These are phyloP conservation scores for Pythium aristosporum DNA, from an alignment of 352 stramenopile genomes.

Conservation along the genomic window DNA sequence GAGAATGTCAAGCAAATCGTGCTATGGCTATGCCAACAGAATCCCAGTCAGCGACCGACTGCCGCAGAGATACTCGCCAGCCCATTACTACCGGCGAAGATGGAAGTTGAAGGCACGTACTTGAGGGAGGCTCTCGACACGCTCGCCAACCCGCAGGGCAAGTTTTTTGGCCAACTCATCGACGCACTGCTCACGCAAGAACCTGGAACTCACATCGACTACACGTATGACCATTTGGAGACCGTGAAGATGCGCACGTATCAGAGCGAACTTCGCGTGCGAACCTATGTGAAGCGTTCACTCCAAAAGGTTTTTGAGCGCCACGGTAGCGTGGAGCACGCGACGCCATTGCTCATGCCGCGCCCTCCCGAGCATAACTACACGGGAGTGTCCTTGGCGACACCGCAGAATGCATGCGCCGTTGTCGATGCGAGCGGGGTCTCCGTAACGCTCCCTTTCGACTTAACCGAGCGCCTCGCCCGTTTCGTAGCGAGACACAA, in stretches of 20 bases:
- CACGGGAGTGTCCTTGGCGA: slow-evolving; percentile 57
- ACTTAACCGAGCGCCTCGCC: slow-evolving; percentile 79
- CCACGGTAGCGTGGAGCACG: slow-evolving; percentile 76
- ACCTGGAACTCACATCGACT: slow-evolving; percentile 78
- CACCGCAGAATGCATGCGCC: slow-evolving; percentile 55
- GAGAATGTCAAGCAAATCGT: slow-evolving; percentile 90
- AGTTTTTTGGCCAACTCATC: slow-evolving; percentile 88
- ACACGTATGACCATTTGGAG: slow-evolving; percentile 85
- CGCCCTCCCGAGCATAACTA: slow-evolving; percentile 59
- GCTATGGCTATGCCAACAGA: slow-evolving; percentile 82
- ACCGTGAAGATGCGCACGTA: slow-evolving; percentile 77
- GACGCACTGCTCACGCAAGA: slow-evolving; percentile 75
- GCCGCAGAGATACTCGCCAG: slow-evolving; percentile 72
- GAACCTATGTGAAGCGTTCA: slow-evolving; percentile 64
- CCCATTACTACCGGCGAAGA: slow-evolving; percentile 71
- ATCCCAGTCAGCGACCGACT: slow-evolving; percentile 64
- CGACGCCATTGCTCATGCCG: slow-evolving; percentile 79
- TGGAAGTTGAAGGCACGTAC: slow-evolving; percentile 83
- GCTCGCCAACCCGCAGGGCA: slow-evolving; percentile 85
- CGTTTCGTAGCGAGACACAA: slow-evolving; percentile 82
- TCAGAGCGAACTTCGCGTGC: slow-evolving; percentile 58
- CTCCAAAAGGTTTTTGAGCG: slow-evolving; percentile 84
- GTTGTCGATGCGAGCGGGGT: slow-evolving; percentile 78
- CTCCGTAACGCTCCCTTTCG: slow-evolving; percentile 80
- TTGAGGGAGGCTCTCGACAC: slow-evolving; percentile 82